Evolutionary conservation across 768 basidiomycete species (phyloP), one percentile per base, ranked within the genome.

Genomic region (Psilocybe tampanensis): DNA sequence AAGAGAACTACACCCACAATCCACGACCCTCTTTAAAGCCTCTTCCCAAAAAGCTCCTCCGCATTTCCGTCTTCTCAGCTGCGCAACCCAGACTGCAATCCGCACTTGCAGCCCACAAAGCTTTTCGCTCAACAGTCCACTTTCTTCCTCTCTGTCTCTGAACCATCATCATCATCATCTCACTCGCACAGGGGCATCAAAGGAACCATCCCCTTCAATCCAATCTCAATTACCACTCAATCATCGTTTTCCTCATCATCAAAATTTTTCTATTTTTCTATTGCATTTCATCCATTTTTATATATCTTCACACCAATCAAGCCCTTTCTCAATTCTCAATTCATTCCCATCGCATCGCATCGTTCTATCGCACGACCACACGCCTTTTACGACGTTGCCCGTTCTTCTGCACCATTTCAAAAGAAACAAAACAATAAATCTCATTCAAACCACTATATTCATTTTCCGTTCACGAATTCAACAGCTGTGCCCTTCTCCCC

Each of bases 311-410:
- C 22, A 44, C 45, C 32, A 15, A 32, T 33, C 54, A 52, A 36
- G 42, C 54, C 43, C 45, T 58, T 67, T 64, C 70, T 67, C 66
- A 60, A 68, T 66, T 62, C 60, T 63, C 53, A 47, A 36, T 54
- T 42, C 54, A 47, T 42, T 26, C 22, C 47, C 55, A 59, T 60
- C 32, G 54, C 55, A 57, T 70, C 64, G 62, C 72, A 76, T 71
- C 66, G 62, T 72, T 74, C 72, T 66, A 64, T 73, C 74, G 70
- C 70, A 76, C 69, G 72, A 73, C 72, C 68, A 69, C 52, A 72
- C 64, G 66, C 59, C 47, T 58, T 62, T 64, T 45, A 64, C 56
- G 62, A 60, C 60, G 41, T 60, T 54, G 58, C 52, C 60, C 58
- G 42, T 44, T 55, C 43, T 55, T 45, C 47, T 44, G 52, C 52